These are phyloP conservation scores for Claviceps africana DNA, from an alignment of 2,329 filamentous ascomycete genomes.

Conservation along the genomic window DNA sequence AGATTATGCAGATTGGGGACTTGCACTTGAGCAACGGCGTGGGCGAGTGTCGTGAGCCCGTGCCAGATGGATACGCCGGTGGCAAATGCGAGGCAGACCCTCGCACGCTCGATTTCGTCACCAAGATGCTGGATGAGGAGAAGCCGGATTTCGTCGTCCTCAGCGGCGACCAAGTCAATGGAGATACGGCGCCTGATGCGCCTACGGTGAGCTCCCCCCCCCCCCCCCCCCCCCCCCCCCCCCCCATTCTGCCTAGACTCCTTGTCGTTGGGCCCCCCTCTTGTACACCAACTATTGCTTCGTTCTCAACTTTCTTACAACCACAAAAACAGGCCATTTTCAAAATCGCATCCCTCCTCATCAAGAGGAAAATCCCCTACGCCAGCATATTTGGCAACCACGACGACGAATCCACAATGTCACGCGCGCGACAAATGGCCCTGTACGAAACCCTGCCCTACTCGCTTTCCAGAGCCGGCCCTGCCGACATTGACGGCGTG, in stretches of 20 bases:
- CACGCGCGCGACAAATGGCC: slow-evolving; percentile 66
- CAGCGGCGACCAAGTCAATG: slow-evolving; percentile 90
- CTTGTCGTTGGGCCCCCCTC: too few relatives aligned
- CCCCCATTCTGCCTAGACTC: too few relatives aligned
- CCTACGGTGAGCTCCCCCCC: slow-evolving; percentile 49
- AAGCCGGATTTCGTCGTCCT: slow-evolving; percentile 85
- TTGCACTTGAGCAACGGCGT: slow-evolving; percentile 84
- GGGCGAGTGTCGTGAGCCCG: slow-evolving; percentile 72
- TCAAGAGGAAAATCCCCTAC: slow-evolving; percentile 80
- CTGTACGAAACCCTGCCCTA: slow-evolving; percentile 78
- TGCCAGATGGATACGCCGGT: slow-evolving; percentile 57
- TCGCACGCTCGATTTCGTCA: slow-evolving; percentile 79
- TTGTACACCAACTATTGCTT: too few relatives aligned
- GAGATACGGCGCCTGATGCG: slow-evolving; percentile 79
- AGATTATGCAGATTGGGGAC: slow-evolving; percentile 94
- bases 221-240: too few relatives aligned
- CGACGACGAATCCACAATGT: slow-evolving; percentile 78
- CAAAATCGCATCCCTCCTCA: slow-evolving; percentile 77
- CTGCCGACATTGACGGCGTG: slow-evolving; percentile 71
- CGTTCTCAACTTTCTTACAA: too few relatives aligned
- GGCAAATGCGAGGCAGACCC: slow-evolving; percentile 83
- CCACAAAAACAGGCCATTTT: slow-evolving; percentile 60
- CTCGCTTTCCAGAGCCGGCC: slow-evolving; percentile 73
- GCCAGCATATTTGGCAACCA: slow-evolving; percentile 95
- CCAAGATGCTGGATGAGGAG: slow-evolving; percentile 74